These are phyloP conservation scores for Kwoniella sp. DNA, from an alignment of 768 basidiomycete genomes.

Conservation along the genomic window DNA sequence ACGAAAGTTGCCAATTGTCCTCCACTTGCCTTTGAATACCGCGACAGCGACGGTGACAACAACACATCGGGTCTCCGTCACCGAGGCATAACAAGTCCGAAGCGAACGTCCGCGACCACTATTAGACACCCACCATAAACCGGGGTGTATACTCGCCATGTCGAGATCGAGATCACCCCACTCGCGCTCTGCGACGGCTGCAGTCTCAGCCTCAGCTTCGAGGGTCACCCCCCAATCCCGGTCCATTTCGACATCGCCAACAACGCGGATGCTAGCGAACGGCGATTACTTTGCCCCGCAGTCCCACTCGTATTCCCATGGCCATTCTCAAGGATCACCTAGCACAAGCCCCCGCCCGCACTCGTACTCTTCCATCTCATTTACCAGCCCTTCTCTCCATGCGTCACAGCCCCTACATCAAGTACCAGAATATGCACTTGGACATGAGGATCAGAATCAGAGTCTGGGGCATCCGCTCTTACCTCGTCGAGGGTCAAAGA, in stretches of 20 bases:
- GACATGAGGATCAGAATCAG: no score
- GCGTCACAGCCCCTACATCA: not conserved
- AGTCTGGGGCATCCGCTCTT: not conserved
- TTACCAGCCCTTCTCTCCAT: not conserved
- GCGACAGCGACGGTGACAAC: no score
- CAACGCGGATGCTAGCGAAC: conserved; percentile 2
- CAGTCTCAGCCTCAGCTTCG: not conserved
- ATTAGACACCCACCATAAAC: no score
- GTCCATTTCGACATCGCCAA: not conserved
- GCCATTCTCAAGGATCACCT: not conserved
- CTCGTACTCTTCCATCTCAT: not conserved
- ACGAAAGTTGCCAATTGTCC: no score
- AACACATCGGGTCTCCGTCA: no score
- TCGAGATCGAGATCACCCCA: not conserved
- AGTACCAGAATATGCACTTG: no score
- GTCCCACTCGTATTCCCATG: no score
- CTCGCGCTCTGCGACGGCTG: no score
- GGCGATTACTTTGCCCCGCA: conserved; percentile 12
- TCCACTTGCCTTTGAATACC: no score
- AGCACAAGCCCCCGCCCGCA: not conserved
- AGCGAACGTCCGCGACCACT: no score
- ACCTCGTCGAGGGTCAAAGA: not conserved
- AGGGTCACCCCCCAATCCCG: not conserved
- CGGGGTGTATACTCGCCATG: no score
- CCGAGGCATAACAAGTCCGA: no score